Conservation (phyloP, 148 eudicot species). For the Selenicereus undatus region DNA sequence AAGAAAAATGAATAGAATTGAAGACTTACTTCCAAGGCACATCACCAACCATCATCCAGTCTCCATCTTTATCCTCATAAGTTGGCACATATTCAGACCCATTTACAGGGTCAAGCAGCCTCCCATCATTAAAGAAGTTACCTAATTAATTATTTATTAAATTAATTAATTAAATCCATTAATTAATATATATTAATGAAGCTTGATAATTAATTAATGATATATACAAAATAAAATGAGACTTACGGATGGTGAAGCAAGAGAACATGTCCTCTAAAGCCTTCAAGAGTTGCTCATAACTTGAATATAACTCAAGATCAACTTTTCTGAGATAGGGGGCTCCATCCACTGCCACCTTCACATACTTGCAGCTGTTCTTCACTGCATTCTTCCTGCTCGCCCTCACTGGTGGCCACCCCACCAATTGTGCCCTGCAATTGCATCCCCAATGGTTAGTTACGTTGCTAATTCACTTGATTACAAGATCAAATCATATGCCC, state of each 20-base stretch:
- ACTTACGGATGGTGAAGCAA: slow-evolving; percentile 63
- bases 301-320: slow-evolving; percentile 57
- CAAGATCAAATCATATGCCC: background rate
- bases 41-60: slow-evolving; percentile 57
- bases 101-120: slow-evolving; percentile 32
- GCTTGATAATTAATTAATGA: no score
- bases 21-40: slow-evolving; percentile 40
- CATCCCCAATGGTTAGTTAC: background rate
- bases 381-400: slow-evolving; percentile 41
- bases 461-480: background rate
- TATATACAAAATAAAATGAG: background rate
- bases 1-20: background rate
- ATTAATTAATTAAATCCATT: background rate
- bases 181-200: no score
- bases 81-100: slow-evolving; percentile 41
- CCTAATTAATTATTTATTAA: slow-evolving; percentile 15
- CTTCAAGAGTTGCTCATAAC: slow-evolving; percentile 57
- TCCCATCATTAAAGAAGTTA: slow-evolving; percentile 37
- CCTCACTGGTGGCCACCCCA: slow-evolving; percentile 64
- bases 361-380: slow-evolving; percentile 32
- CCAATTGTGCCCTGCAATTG: slow-evolving; percentile 37
- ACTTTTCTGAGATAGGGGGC: slow-evolving; percentile 87
- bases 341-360: slow-evolving; percentile 89
- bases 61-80: slow-evolving; percentile 50
- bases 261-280: slow-evolving; percentile 68